Base-by-base conservation (phyloP, 2,329 filamentous ascomycete species). In the Aspergillus ochraceoroseus region DNA sequence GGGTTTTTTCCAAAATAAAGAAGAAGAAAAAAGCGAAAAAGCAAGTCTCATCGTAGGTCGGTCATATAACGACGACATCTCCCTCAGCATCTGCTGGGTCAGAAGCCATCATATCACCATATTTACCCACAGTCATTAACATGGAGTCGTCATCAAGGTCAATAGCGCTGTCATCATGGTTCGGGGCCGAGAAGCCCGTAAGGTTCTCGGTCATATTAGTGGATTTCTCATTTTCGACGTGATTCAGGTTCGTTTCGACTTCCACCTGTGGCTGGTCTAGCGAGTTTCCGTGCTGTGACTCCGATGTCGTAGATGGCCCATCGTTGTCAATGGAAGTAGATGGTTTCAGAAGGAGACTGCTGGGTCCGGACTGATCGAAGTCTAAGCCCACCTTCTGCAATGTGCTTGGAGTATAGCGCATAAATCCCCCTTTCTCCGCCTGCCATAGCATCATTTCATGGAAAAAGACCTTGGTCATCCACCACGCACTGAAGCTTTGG, bases 361-460 rank as follows among this genome's bases (percentile, higher is more conserved):
- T 53, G n/a, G 53, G 35, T 2, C 40, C 47, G 7, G 52, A 31
- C 15, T 53, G 53, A 40, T 63, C 52, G 1, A 49, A 28, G 5
- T 47, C 50, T 31, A 60, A 50, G 1, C 41, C 48, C 13, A 56
- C 50, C 28, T 48, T 55, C 31, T 59, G 60, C 33, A 64, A 43
- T 15, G 59, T 58, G 29, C 54, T 58, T 2, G 67, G 67, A 2
- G 64, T 63, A 46, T 73, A 71, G 20, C 73, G 73, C 70, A 95
- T 81, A 59, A 95, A 95, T 0, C 90, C 90, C 35, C 89, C 90
- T 54, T 89, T 82, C 56, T 94, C 87, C 0, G 87, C 87, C 52
- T 95, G 73, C 75, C 94, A 95, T 42, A 84, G 76, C 34, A 88
- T 80, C 86, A 94, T 94, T 67, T 96, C 90, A 57, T 95, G 89